phyloP scores from a whole-genome alignment of 1,139 yeast species.

The Yamadazyma mexicana region DNA sequence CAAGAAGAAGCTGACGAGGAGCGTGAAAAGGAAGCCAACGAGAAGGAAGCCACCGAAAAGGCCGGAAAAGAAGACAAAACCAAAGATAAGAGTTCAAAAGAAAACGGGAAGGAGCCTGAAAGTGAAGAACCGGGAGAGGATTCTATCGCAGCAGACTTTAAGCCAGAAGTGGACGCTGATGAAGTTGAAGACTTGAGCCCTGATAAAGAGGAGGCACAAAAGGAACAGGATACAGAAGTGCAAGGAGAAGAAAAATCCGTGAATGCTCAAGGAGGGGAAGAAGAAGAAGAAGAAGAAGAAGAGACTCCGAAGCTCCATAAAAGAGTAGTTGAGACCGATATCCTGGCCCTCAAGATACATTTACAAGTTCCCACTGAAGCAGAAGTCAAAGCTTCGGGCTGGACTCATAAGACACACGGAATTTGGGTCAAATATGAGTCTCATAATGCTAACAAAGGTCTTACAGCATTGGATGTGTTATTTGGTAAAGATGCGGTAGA shows the following conservation, averaged over 20 bases:
- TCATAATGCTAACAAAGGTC: slow-evolving; percentile 28
- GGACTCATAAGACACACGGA: slow-evolving; percentile 36
- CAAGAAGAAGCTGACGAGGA: slow-evolving; percentile 22
- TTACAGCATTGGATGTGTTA: slow-evolving; percentile 55
- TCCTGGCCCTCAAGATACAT: slow-evolving; percentile 24
- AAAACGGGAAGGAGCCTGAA: slow-evolving; percentile 21
- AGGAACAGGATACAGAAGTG: slow-evolving; percentile 8
- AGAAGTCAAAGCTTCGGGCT: slow-evolving; percentile 32
- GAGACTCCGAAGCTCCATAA: slow-evolving; percentile 6
- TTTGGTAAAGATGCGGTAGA: slow-evolving; percentile 76
- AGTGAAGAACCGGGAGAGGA: slow-evolving; percentile 9
- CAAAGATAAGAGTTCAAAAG: slow-evolving; percentile 20
- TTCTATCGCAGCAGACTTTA: too few species aligned
- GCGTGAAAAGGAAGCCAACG: slow-evolving; percentile 10
- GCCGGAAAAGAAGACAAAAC: slow-evolving; percentile 2
- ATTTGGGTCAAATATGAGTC: slow-evolving; percentile 33
- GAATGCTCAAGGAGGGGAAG: slow-evolving; percentile 9
- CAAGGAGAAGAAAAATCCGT: background rate
- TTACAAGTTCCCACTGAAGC: slow-evolving; percentile 32
- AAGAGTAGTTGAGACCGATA: slow-evolving; percentile 18
- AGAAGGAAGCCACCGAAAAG: background rate
- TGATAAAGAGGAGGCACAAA: background rate
- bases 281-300: slow-evolving; percentile 11
- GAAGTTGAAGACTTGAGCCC: slow-evolving; percentile 10
- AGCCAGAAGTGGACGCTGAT: slow-evolving; percentile 15